Conservation (phyloP, 2,329 filamentous ascomycete genomes). For the Alternaria alternata region DNA sequence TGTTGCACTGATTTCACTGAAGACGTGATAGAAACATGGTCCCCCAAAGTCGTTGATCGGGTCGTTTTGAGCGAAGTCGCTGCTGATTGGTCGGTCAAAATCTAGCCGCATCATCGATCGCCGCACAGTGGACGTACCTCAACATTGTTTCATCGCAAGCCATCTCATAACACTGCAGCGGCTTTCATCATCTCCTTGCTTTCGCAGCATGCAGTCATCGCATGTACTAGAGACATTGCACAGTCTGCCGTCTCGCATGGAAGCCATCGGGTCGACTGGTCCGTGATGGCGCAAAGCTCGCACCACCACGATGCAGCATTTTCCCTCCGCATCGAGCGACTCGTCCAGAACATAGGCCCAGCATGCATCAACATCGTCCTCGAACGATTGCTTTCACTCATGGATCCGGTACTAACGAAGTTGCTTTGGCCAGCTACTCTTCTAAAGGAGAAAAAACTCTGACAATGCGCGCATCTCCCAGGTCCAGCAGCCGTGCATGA, state of each 20-base stretch:
- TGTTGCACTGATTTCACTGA: not conserved
- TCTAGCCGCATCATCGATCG: not conserved
- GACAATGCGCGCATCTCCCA: not conserved
- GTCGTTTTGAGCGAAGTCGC: not conserved
- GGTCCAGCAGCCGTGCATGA: not conserved
- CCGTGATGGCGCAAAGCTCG: conserved; percentile 16
- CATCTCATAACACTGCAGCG: not conserved
- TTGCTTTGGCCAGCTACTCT: not conserved
- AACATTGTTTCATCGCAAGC: conserved; percentile 1
- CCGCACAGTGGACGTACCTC: not conserved
- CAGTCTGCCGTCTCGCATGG: not conserved
- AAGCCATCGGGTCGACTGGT: not conserved
- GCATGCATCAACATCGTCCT: not conserved
- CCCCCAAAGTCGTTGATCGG: not conserved
- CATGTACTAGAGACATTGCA: not conserved
- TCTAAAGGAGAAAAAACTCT: not conserved
- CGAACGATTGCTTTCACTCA: not conserved
- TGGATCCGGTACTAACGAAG: not conserved
- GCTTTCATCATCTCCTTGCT: not conserved
- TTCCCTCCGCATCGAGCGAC: not conserved
- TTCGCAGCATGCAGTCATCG: not conserved
- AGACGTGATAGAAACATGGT: conserved; percentile 4
- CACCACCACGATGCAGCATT: conserved; percentile 3
- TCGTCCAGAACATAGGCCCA: not conserved
- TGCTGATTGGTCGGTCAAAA: conserved; percentile 6